These are phyloP conservation scores for Litchi chinensis DNA, from an alignment of 345 rosid genomes.

Conservation along the genomic window DNA sequence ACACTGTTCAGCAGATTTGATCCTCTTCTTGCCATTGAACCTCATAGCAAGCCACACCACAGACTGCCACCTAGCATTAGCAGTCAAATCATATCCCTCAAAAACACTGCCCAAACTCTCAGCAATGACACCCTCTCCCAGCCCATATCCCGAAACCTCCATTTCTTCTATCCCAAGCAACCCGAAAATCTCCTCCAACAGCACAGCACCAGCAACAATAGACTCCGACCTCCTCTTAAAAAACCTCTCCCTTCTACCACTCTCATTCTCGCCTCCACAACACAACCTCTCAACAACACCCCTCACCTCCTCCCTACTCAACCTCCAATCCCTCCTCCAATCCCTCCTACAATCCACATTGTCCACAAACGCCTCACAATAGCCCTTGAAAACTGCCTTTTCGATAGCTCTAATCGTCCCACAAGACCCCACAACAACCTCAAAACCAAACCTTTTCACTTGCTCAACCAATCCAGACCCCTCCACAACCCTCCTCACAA, in stretches of 20 bases:
- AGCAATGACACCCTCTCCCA: constrained; percentile 70
- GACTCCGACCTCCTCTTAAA: constrained; percentile 69
- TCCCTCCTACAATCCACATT: constrained; percentile 45
- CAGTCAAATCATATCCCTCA: constrained; percentile 49
- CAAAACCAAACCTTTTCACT: constrained; percentile 50
- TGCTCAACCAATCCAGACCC: constrained; percentile 51
- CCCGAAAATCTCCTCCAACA: constrained; percentile 69
- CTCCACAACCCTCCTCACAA: constrained; percentile 36
- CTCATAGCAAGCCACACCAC: constrained; percentile 53
- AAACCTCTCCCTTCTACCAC: constrained; percentile 47
- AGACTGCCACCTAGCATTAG: constrained; percentile 61
- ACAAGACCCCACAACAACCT: constrained; percentile 64
- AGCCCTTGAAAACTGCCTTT: constrained; percentile 56
- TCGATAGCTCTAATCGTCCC: constrained; percentile 70
- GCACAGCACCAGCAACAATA: constrained; percentile 65
- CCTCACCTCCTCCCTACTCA: constrained; percentile 46
- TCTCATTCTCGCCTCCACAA: constrained; percentile 46
- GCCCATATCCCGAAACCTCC: constrained; percentile 70
- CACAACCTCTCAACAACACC: constrained; percentile 53
- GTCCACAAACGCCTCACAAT: constrained; percentile 30
- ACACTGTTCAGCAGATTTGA: constrained; percentile 55
- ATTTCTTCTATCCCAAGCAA: constrained; percentile 58
- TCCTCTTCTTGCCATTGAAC: constrained; percentile 49
- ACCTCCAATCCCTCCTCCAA: constrained; percentile 75
- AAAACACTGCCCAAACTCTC: constrained; percentile 49